Conservation (phyloP, 352 stramenopile genomes). For the Phytophthora niederhauseri region DNA sequence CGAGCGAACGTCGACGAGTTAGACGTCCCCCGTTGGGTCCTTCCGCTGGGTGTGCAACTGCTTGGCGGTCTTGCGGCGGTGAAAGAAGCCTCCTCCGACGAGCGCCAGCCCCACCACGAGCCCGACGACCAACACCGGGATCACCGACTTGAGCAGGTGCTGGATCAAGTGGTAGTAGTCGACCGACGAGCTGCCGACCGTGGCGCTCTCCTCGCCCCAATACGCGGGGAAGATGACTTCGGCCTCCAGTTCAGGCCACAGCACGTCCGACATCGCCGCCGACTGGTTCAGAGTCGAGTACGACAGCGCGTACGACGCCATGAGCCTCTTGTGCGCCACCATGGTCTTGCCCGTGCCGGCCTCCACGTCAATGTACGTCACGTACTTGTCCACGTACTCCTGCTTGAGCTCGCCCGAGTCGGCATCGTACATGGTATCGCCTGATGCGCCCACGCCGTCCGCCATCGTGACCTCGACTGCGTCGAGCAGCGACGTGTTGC, state of each 20-base stretch:
- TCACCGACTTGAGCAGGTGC: constrained; percentile 41
- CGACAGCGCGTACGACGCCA: constrained; percentile 62
- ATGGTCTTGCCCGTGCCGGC: constrained; percentile 75
- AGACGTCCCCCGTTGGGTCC: constrained; percentile 22
- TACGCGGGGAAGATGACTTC: constrained; percentile 70
- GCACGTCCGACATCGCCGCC: constrained; percentile 61
- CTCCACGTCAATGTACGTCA: constrained; percentile 69
- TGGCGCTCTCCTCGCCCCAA: constrained; percentile 56
- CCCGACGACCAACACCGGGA: constrained; percentile 59
- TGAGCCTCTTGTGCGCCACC: constrained; percentile 61
- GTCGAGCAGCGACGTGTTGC: constrained; percentile 50
- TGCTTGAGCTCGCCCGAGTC: constrained; percentile 46
- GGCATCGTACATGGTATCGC: constrained; percentile 47
- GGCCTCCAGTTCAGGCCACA: constrained; percentile 56
- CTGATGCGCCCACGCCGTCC: constrained; percentile 44
- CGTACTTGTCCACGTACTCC: constrained; percentile 53
- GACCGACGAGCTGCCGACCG: constrained; percentile 35
- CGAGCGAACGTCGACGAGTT: not conserved
- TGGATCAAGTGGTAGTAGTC: constrained; percentile 53
- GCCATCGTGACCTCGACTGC: constrained; percentile 58
- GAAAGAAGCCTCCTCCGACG: constrained; percentile 41
- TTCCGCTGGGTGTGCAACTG: constrained; percentile 26
- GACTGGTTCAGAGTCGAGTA: constrained; percentile 42
- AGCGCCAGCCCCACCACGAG: constrained; percentile 44
- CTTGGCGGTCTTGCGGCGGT: constrained; percentile 44